phyloP scores from a whole-genome alignment of 2,329 filamentous ascomycete species.

The Penicillium sp. region DNA sequence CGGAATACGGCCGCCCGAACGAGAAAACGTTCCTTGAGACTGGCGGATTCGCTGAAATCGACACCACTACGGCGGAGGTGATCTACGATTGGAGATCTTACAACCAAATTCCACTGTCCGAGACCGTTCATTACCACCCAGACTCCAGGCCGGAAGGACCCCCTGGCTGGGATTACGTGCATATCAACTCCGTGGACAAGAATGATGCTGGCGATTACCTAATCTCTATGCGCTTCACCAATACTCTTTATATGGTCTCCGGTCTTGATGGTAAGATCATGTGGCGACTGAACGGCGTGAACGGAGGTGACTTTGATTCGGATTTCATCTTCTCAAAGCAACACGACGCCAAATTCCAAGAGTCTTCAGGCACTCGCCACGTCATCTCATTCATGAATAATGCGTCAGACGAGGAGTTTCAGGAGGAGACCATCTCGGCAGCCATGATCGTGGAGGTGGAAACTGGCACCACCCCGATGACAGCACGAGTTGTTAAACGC shows the following conservation, averaged over 20 bases:
- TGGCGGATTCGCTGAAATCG: slow-evolving; percentile 35
- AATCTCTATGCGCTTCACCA: slow-evolving; percentile 39
- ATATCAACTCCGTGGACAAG: slow-evolving; percentile 42
- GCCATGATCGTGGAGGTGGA: slow-evolving; percentile 32
- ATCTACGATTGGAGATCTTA: slow-evolving; percentile 36
- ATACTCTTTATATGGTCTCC: slow-evolving; percentile 39
- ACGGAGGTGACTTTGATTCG: slow-evolving; percentile 27
- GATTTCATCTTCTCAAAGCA: slow-evolving; percentile 38
- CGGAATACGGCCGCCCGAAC: slow-evolving; percentile 23
- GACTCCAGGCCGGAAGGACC: slow-evolving; percentile 8
- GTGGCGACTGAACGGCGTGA: slow-evolving; percentile 38
- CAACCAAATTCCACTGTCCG: slow-evolving; percentile 27
- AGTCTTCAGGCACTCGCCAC: slow-evolving; percentile 28
- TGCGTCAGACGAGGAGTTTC: slow-evolving; percentile 29
- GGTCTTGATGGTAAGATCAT: slow-evolving; percentile 33
- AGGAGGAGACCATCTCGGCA: slow-evolving; percentile 28
- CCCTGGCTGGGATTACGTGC: slow-evolving; percentile 37
- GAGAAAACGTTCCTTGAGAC: slow-evolving; percentile 28
- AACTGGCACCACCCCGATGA: slow-evolving; percentile 25
- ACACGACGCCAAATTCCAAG: slow-evolving; percentile 37
- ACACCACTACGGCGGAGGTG: slow-evolving; percentile 31
- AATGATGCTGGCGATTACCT: slow-evolving; percentile 38
- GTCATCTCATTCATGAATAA: slow-evolving; percentile 37
- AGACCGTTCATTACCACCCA: slow-evolving; percentile 18
- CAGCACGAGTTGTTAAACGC: slow-evolving; percentile 24